Evolutionary conservation across 257 asterid species (phyloP).

Genomic region (Rhazya stricta): DNA sequence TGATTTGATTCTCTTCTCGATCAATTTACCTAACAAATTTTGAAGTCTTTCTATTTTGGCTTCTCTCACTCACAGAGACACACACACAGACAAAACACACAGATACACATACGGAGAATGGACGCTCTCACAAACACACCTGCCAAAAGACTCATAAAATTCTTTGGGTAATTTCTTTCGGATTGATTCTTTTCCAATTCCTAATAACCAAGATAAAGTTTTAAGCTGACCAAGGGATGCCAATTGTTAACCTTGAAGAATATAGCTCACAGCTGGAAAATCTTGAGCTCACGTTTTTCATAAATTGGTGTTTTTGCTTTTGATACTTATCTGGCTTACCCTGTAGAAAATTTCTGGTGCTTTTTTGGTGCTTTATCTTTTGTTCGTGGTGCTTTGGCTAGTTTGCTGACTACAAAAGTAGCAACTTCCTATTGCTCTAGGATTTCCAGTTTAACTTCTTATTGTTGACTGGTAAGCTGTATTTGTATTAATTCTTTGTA

Average conservation of each 20-base stretch:
- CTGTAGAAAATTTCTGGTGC: background rate
- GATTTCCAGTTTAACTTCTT: background rate
- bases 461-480: background rate
- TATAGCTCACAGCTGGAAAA: background rate
- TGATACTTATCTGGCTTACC: background rate
- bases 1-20: conserved; percentile 1
- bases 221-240: background rate
- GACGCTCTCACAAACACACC: background rate
- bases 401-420: background rate
- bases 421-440: background rate
- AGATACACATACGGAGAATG: too few relatives aligned
- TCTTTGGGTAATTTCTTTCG: background rate
- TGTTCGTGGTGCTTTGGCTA: background rate
- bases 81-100: too few relatives aligned
- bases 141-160: background rate
- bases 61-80: background rate
- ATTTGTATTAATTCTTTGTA: background rate
- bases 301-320: background rate
- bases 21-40: background rate
- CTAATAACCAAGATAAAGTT: background rate
- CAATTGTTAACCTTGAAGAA: background rate
- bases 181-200: background rate
- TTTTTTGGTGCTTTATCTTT: background rate
- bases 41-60: background rate
- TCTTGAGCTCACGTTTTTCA: background rate